phyloP scores from a whole-genome alignment of 2,329 filamentous ascomycete species.

The Fusarium sambucinum region DNA sequence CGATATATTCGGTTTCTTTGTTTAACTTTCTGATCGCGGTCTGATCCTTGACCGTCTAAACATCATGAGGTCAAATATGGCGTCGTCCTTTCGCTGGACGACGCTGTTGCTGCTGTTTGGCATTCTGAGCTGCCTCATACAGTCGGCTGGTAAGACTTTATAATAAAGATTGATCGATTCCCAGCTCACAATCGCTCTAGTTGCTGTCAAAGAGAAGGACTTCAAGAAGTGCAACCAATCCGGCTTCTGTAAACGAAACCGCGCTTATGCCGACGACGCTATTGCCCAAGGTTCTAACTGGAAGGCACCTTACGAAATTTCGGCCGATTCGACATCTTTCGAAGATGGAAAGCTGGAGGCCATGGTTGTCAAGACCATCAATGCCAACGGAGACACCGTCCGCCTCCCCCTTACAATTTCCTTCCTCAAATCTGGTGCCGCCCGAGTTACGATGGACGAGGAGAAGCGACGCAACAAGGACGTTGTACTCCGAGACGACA shows the following conservation, averaged over 20 bases:
- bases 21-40: conserved; percentile 15
- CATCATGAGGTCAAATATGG: conserved; percentile 64
- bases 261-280: conserved; percentile 85
- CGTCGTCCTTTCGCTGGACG: conserved; percentile 73
- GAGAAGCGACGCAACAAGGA: conserved; percentile 89
- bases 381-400: conserved; percentile 72
- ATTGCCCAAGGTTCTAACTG: conserved; percentile 74
- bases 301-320: conserved; percentile 83
- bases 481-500: conserved; percentile 87
- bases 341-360: conserved; percentile 84
- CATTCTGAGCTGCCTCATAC: conserved; percentile 70
- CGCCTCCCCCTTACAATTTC: conserved; percentile 85
- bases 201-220: conserved; percentile 91
- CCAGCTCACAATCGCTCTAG: conserved; percentile 59
- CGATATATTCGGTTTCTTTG: conserved; percentile 9
- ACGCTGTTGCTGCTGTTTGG: conserved; percentile 70
- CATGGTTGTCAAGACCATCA: conserved; percentile 82
- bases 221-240: conserved; percentile 98
- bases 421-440: conserved; percentile 90
- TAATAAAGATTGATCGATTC: too few relatives aligned
- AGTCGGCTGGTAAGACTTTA: conserved; percentile 69
- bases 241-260: conserved; percentile 96
- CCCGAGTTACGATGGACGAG: conserved; percentile 90
- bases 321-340: conserved; percentile 78
- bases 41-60: conserved; percentile 36